A percentile compares a stretch with the other conserved stretches of the same genome.
Evolutionary conservation across 1,284 basidiomycete genomes (phyloP).

Genomic region (Fomes fomentarius): DNA sequence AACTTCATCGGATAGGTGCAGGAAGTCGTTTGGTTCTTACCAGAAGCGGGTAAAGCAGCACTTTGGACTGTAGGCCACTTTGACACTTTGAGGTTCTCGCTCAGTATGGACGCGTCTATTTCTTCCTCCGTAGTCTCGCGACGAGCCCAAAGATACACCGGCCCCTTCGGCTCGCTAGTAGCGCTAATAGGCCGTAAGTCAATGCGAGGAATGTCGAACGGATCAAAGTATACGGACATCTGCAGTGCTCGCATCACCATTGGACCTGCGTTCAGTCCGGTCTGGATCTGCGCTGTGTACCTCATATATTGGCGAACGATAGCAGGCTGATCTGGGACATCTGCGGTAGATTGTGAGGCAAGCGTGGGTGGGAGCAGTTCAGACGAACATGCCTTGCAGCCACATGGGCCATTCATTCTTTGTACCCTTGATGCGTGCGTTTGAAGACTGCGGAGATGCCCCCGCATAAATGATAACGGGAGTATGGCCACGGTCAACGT

Average conservation of each 20-base stretch:
- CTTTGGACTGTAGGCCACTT: constrained; percentile 58
- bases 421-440: constrained; percentile 59
- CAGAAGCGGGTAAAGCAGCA: constrained; percentile 47
- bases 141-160: constrained; percentile 74
- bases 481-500: constrained; percentile 61
- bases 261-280: constrained; percentile 51
- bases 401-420: constrained; percentile 79
- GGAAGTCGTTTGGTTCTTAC: constrained; percentile 33
- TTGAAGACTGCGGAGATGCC: constrained; percentile 59
- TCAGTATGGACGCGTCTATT: constrained; percentile 42
- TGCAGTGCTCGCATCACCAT: constrained; percentile 62
- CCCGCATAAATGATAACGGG: constrained; percentile 76
- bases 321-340: constrained; percentile 67
- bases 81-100: constrained; percentile 33
- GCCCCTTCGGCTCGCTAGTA: constrained; percentile 66
- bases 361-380: background rate
- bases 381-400: constrained; percentile 53
- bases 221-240: constrained; percentile 47
- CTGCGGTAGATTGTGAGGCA: constrained; percentile 34
- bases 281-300: constrained; percentile 59
- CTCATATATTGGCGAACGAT: constrained; percentile 78
- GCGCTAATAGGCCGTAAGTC: constrained; percentile 43
- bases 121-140: constrained; percentile 73
- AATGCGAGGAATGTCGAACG: background rate
- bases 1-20: background rate